A percentile compares a stretch with the other conserved stretches of the same genome.
phyloP scores from a whole-genome alignment of 2,329 filamentous ascomycete species.

The Stemphylium lycopersici region DNA sequence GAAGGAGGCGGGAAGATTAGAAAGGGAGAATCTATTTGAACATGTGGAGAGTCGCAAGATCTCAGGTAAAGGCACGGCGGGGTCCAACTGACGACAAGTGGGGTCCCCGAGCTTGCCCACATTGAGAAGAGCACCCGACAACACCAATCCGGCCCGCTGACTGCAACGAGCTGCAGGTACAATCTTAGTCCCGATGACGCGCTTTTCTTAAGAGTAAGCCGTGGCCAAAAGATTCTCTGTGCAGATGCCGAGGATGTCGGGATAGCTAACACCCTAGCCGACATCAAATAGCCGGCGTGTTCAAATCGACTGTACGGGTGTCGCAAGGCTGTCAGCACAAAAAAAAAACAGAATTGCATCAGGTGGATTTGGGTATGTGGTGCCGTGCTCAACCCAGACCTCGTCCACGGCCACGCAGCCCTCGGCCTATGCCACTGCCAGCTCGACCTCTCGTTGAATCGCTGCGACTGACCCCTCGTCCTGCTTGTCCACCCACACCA shows the following conservation, averaged over 20 bases:
- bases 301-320: background rate
- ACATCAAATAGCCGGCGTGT: background rate
- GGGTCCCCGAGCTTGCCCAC: conserved; percentile 29
- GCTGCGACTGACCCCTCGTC: conserved; percentile 56
- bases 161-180: conserved; percentile 28
- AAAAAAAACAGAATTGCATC: background rate
- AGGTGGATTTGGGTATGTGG: background rate
- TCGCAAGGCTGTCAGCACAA: background rate
- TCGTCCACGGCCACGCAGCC: conserved; percentile 43
- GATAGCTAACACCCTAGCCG: background rate
- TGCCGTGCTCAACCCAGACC: conserved; percentile 29
- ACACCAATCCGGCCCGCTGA: conserved; percentile 15
- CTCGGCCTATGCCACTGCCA: conserved; percentile 53
- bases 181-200: conserved; percentile 4
- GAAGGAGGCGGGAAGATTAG: background rate
- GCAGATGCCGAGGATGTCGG: background rate
- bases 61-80: conserved; percentile 26
- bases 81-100: conserved; percentile 28
- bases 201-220: background rate
- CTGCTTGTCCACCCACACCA: conserved; percentile 54
- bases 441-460: conserved; percentile 52
- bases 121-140: conserved; percentile 26
- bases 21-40: conserved; percentile 15
- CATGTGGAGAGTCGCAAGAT: conserved; percentile 24
- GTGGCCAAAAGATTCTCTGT: background rate